Percentiles rank a stretch among this genome's conserved stretches.
phyloP scores from a whole-genome alignment of 2,329 filamentous ascomycete genomes.

The Cladosporium sp. region DNA sequence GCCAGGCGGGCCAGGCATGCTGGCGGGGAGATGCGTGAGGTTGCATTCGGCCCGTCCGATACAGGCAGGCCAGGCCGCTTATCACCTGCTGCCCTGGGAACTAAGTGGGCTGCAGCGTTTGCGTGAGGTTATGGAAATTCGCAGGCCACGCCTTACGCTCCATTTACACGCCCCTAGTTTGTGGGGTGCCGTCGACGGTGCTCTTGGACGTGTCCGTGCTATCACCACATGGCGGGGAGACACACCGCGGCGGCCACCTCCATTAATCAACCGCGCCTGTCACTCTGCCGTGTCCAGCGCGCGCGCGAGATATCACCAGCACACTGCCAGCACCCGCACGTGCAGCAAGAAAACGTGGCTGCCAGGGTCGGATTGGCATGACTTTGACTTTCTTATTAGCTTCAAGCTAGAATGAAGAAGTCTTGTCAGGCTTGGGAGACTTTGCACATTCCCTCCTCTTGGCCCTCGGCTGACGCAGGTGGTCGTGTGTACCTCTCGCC shows the following conservation, averaged over 20 bases:
- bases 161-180: neutral
- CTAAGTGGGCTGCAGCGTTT: neutral
- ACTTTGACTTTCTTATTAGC: neutral
- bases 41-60: slow-evolving; percentile 4
- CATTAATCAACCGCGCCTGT: neutral
- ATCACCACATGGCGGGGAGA: neutral
- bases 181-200: neutral
- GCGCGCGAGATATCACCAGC: neutral
- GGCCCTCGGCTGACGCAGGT: neutral
- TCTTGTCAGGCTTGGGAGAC: neutral
- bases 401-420: neutral
- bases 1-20: neutral
- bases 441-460: neutral
- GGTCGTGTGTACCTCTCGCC: neutral
- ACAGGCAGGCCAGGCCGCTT: neutral
- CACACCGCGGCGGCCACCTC: no score
- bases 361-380: neutral
- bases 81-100: neutral
- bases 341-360: neutral
- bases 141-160: neutral
- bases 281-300: neutral
- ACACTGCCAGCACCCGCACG: neutral
- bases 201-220: neutral
- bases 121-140: neutral
- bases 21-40: neutral